A percentile compares a stretch with the other conserved stretches of the same genome.
Conservation (phyloP, 768 basidiomycete genomes). For the Saitozyma sp. region DNA sequence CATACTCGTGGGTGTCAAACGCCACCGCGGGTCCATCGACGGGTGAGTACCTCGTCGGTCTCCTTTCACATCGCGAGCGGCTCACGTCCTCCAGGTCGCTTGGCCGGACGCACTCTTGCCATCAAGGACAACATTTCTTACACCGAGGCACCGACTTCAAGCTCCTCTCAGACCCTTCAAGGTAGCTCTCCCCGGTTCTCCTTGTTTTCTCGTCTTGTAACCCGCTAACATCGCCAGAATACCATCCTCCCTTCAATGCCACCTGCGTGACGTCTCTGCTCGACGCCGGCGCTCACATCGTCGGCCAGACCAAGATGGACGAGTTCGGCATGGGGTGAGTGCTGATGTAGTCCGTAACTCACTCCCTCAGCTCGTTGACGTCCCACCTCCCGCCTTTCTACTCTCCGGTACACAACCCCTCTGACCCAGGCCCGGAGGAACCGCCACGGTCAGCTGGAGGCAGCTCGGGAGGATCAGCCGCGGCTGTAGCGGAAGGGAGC, state of each 20-base stretch:
- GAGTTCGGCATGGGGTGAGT: conserved; percentile 97
- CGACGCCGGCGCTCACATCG: conserved; percentile 65
- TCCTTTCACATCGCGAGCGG: too few relatives aligned
- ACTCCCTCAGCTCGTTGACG: conserved; percentile 59
- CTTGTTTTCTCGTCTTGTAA: conserved; percentile 7
- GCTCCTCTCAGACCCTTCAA: conserved; percentile 72
- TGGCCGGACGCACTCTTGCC: conserved; percentile 56
- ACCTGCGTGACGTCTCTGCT: conserved; percentile 72
- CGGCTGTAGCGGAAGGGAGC: conserved; percentile 81
- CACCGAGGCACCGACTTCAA: conserved; percentile 65
- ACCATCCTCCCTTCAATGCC: conserved; percentile 78
- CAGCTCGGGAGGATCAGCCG: conserved; percentile 92
- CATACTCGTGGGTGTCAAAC: conserved; percentile 37
- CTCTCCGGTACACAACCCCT: conserved; percentile 79
- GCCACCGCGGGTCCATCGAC: conserved; percentile 16
- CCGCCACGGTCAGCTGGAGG: conserved; percentile 76
- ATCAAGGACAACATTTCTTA: conserved; percentile 90
- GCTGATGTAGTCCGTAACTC: not conserved
- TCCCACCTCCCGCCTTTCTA: conserved; percentile 71
- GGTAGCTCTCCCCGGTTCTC: conserved; percentile 52
- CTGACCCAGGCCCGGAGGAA: conserved; percentile 46
- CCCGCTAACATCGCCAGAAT: conserved; percentile 58
- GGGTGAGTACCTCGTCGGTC: conserved; percentile 1
- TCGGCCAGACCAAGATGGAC: conserved; percentile 92
- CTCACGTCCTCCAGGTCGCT: conserved; percentile 6